Conservation (phyloP, 805 yeast genomes). For the Wickerhamomyces kurtzmanii region DNA sequence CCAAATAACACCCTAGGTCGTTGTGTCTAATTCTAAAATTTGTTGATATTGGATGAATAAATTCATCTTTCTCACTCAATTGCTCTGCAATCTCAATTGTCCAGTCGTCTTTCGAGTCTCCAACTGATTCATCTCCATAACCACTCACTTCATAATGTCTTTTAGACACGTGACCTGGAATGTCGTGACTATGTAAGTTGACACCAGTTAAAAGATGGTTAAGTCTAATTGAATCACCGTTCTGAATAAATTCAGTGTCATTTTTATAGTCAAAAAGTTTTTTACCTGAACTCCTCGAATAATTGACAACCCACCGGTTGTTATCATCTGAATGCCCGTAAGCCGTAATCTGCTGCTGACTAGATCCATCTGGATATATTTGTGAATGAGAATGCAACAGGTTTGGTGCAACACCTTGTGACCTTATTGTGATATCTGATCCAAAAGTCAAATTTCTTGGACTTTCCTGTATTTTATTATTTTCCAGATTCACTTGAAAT, state of each 20-base stretch:
- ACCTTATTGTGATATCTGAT: conserved; percentile 33
- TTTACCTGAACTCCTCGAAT: conserved; percentile 31
- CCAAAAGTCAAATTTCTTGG: conserved; percentile 61
- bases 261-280: conserved; percentile 16
- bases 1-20: conserved; percentile 62
- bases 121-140: conserved; percentile 62
- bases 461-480: conserved; percentile 53
- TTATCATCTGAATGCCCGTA: conserved; percentile 85
- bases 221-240: conserved; percentile 64
- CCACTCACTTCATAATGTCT: conserved; percentile 78
- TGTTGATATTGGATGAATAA: conserved; percentile 69
- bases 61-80: conserved; percentile 36
- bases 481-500: conserved; percentile 78
- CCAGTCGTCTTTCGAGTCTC: conserved; percentile 89
- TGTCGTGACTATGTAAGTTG: conserved; percentile 74
- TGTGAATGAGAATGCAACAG: conserved; percentile 84
- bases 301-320: conserved; percentile 71
- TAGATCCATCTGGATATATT: conserved; percentile 82
- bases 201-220: conserved; percentile 63
- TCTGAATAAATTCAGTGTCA: conserved; percentile 29
- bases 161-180: conserved; percentile 65
- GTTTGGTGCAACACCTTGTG: conserved; percentile 69
- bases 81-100: conserved; percentile 71
- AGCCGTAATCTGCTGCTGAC: conserved; percentile 91
- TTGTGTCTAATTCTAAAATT: conserved; percentile 60